Evolutionary conservation across 495 filamentous ascomycete species (phyloP), one percentile per base, ranked within the genome.

Genomic region (Penicillium arizonense): DNA sequence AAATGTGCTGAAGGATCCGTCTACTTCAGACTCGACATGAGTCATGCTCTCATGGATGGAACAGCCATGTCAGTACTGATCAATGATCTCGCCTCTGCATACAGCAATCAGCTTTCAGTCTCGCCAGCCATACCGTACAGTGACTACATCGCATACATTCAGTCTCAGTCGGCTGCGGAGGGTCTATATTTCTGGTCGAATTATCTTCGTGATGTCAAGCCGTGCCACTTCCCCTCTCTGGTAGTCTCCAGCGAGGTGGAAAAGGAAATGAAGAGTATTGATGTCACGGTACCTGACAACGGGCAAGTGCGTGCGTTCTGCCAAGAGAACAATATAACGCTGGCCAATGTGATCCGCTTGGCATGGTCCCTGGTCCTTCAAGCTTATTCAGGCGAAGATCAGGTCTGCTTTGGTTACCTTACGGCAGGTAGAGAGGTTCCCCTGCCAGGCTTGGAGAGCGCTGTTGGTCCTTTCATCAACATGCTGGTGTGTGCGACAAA

Each of bases 311-410:
- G 35, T 18, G n/a, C 35, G 1, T 37, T 37, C 35, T 37, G 35
- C 12, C 35, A 37, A 18, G n/a, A 16, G 35, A 37, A 37, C 4
- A 37, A 37, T 14, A n/a, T 43, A 11, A 79, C 78, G 50, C 82
- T 82, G 77, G 65, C 80, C 1, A 79, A 78, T 6, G 58, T 71
- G 0, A 73, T 73, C 6, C 80, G 75, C 33, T 72, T 82, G 28
- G 77, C 78, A 5, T 58, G 82, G n/a, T 56, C 55, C n/a, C 52
- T 68, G 28, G 73, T 82, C 60, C 79, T 69, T 70, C 5, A 78
- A 71, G 1, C 72, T 71, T 9, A 84, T 81, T 63, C 77, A 62
- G 6, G 78, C 78, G 48, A 70, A 73, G 42, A 80, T 77, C 58
- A 68, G 59, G 13, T 67, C 79, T 43, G 48, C 40, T 45, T 37